Percentiles rank a stretch among this genome's conserved stretches.
Evolutionary conservation across 192 early-diverging fungal species (phyloP).

Genomic region (Neocallimastix lanati): DNA sequence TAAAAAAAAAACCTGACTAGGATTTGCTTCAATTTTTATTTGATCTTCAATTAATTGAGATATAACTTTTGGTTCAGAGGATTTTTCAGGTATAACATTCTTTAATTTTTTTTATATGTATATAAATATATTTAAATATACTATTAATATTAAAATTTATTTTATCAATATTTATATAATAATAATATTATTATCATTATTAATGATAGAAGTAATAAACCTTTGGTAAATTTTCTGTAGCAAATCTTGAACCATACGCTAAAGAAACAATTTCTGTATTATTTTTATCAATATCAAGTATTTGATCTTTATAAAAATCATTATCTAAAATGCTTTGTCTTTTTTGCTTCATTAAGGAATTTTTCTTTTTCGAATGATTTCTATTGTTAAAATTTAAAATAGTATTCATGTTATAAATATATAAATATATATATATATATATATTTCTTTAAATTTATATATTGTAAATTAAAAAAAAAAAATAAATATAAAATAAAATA

Average conservation of each 20-base stretch:
- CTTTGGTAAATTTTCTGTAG: slow-evolving; percentile 20
- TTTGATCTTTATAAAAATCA: not conserved
- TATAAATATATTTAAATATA: no score
- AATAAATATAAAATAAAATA: no score
- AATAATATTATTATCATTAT: no score
- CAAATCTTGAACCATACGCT: slow-evolving; percentile 23
- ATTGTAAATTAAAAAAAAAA: no score
- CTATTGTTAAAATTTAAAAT: no score
- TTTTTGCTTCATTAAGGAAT: not conserved
- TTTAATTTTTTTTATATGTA: not conserved
- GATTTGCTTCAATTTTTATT: slow-evolving; percentile 58
- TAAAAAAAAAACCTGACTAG: slow-evolving; percentile 53
- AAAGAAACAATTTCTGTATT: slow-evolving; percentile 1
- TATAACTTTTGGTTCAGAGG: slow-evolving; percentile 24
- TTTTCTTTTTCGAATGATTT: no score
- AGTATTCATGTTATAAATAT: no score
- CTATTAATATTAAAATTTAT: no score
- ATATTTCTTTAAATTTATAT: no score
- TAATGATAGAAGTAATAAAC: no score
- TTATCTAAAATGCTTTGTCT: not conserved
- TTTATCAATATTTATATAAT: no score
- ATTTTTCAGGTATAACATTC: slow-evolving; percentile 9
- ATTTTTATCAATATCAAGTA: not conserved
- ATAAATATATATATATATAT: no score
- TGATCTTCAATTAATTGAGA: slow-evolving; percentile 62